Percentiles rank a stretch among this genome's conserved stretches.
Conservation (phyloP, 208 protist species). For the Lotmaria passim region DNA sequence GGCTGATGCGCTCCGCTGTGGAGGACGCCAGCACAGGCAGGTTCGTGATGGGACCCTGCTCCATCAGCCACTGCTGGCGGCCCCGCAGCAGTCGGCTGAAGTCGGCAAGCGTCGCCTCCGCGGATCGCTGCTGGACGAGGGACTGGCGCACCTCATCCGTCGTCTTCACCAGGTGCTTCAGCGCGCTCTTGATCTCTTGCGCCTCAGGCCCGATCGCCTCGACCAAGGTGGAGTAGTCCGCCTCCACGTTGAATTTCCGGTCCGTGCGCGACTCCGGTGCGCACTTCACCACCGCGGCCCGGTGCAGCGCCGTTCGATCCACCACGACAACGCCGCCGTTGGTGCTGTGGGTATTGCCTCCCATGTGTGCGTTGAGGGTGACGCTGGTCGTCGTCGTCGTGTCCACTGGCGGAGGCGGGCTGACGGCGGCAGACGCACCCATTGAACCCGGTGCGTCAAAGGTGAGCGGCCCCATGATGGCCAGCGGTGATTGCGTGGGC, state of each 20-base stretch:
- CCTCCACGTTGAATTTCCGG: constrained; percentile 36
- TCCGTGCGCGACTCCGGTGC: constrained; percentile 28
- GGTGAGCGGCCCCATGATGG: neutral
- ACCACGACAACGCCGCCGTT: constrained; percentile 1
- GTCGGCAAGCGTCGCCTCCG: constrained; percentile 63
- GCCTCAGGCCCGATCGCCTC: constrained; percentile 38
- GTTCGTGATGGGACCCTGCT: constrained; percentile 32
- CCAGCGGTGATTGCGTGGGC: constrained; percentile 2
- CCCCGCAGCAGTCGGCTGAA: constrained; percentile 63
- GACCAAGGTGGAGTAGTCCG: constrained; percentile 32
- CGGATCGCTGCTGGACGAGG: constrained; percentile 39
- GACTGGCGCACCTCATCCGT: constrained; percentile 40
- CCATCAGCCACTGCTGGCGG: constrained; percentile 56
- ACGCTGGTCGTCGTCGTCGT: no score
- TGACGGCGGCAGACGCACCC: neutral
- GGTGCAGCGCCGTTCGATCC: constrained; percentile 30
- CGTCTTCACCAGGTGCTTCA: constrained; percentile 39
- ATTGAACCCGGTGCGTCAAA: neutral
- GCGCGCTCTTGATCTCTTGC: constrained; percentile 38
- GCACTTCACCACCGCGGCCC: constrained; percentile 31
- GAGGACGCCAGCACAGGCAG: constrained; percentile 39
- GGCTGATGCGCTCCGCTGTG: constrained; percentile 48
- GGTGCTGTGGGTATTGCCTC: neutral
- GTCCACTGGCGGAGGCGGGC: neutral
- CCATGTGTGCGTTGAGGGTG: neutral